phyloP scores from a whole-genome alignment of 306 rosid genomes.

The Sphenostylis stenocarpa region DNA sequence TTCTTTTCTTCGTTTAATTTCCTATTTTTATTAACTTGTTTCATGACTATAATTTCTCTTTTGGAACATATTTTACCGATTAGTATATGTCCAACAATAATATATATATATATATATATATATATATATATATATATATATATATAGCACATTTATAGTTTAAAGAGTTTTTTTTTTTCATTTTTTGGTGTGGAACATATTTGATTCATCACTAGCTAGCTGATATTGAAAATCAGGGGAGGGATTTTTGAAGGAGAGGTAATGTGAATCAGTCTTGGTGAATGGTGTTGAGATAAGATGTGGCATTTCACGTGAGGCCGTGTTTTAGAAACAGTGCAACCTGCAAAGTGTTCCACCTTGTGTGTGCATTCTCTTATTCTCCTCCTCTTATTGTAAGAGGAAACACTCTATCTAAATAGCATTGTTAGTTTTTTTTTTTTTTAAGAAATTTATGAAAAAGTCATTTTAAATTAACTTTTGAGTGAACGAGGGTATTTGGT shows the following conservation, averaged over 20 bases:
- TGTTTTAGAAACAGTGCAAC: background rate
- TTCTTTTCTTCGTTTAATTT: too few species aligned
- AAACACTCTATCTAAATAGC: background rate
- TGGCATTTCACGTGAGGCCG: slow-evolving; percentile 40
- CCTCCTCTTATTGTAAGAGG: background rate
- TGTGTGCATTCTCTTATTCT: slow-evolving; percentile 5
- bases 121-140: too few species aligned
- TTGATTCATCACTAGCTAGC: too few species aligned
- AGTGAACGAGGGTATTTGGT: background rate
- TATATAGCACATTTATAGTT: too few species aligned
- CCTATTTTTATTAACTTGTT: too few species aligned
- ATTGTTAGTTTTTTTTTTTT: too few species aligned
- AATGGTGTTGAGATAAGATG: slow-evolving; percentile 28
- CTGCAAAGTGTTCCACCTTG: background rate
- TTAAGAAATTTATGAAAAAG: too few species aligned
- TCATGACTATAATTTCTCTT: background rate
- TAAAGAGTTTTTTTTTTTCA: too few species aligned
- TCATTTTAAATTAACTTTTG: background rate
- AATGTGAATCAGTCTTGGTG: background rate
- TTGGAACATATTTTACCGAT: background rate
- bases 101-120: too few species aligned
- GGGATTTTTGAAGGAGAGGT: background rate
- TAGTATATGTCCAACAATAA: too few species aligned
- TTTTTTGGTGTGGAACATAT: too few species aligned
- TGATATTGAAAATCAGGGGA: too few species aligned